Base-by-base conservation (phyloP, 306 rosid species). In the Potentilla sterilis region DNA sequence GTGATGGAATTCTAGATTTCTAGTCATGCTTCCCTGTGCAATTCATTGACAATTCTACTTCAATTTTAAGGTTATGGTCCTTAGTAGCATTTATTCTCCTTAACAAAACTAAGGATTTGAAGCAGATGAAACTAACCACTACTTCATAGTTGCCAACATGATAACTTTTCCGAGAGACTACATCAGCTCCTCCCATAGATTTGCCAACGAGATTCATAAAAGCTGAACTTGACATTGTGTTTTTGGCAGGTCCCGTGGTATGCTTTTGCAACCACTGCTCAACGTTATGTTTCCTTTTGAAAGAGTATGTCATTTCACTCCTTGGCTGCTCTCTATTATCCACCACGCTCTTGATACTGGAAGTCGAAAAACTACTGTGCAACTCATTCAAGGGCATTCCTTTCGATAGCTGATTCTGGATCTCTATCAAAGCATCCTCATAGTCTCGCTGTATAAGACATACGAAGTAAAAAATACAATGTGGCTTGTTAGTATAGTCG, bases 201-300 rank as follows among this genome's bases (percentile, higher is more conserved):
- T 51, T 83, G 41, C 75, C 80, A 43, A 75, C 51, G 46, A 78
- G 83, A 79, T 83, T 70, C 70, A 71, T 37, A 34, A 83, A 67
- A 70, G 80, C 61, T 54, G 86, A 70, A 9, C 69, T 44, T 59
- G 70, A 70, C 62, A 44, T 34, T 16, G 72, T 18, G 14, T 66
- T 78, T 73, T 42, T 68, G 54, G 79, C n/a, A 61, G 69, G 49
- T 73, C 59, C 77, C 67, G 21, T 51, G 2, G 71, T 69, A 40
- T 54, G 71, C 72, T 70, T 83, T 46, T 83, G 86, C 75, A 83
- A 28, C 86, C 86, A 83, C 61, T 83, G 75, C 59, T 79, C 76
- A 28, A 79, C 81, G 15, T 79, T 83, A 75, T 57, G 61, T 66
- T 67, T 79, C 80, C 72, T 58, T 75, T 40, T 73, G 75, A 57